phyloP scores from a whole-genome alignment of 164 flowering plant genomes.

The Aristolochia contorta region DNA sequence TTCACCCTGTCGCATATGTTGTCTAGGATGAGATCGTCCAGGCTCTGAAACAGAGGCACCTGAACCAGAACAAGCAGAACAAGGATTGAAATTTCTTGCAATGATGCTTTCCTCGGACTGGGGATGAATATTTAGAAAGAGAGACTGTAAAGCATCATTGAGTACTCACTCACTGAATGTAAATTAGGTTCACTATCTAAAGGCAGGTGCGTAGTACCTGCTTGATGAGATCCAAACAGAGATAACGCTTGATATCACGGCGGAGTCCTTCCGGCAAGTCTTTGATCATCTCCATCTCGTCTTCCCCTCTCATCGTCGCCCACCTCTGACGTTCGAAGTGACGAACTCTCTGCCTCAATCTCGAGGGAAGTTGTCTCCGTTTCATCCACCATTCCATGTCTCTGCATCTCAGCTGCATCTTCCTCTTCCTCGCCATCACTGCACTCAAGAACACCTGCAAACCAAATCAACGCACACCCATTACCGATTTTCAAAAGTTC shows the following conservation, averaged over 20 bases:
- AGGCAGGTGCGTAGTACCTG: too few relatives aligned
- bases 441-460: constrained; percentile 73
- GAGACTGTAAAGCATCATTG: too few relatives aligned
- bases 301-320: constrained; percentile 81
- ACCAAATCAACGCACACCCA: background rate
- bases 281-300: constrained; percentile 79
- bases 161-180: too few relatives aligned
- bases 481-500: background rate
- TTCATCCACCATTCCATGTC: constrained; percentile 99
- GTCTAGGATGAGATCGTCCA: constrained; percentile 91
- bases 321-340: constrained; percentile 77
- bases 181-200: too few relatives aligned
- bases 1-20: constrained; percentile 82
- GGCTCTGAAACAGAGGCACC: constrained; percentile 77
- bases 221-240: constrained; percentile 76
- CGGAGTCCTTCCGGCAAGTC: constrained; percentile 91
- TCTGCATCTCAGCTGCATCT: constrained; percentile 71
- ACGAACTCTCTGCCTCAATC: constrained; percentile 72
- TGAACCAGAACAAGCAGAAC: constrained; percentile 10
- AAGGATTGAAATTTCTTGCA: too few relatives aligned
- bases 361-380: constrained; percentile 72
- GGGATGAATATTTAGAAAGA: background rate
- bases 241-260: constrained; percentile 81
- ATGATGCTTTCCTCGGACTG: background rate
- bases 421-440: constrained; percentile 85